A percentile compares a stretch with the other conserved stretches of the same genome.
These are phyloP conservation scores for Teratosphaeria viscida DNA, from an alignment of 2,329 filamentous ascomycete genomes.

Conservation along the genomic window DNA sequence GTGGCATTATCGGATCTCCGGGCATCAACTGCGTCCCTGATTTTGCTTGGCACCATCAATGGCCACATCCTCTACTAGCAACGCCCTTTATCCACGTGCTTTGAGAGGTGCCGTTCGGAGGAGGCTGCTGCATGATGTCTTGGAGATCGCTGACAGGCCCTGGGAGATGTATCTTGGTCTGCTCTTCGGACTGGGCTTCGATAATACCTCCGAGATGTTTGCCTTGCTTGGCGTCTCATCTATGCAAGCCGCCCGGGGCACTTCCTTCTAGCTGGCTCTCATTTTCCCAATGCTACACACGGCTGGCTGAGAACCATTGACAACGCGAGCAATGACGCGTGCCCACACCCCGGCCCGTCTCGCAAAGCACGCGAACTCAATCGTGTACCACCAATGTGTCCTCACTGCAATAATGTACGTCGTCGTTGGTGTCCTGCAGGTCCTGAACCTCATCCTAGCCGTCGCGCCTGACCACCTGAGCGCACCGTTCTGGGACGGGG, in stretches of 20 bases:
- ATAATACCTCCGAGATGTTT: slow-evolving; percentile 79
- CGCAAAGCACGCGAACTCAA: slow-evolving; percentile 72
- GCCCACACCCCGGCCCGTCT: slow-evolving; percentile 75
- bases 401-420: slow-evolving; percentile 69
- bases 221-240: slow-evolving; percentile 83
- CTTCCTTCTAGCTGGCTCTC: slow-evolving; percentile 85
- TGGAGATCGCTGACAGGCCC: slow-evolving; percentile 59
- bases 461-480: slow-evolving; percentile 52
- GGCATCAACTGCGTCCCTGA: slow-evolving; percentile 72
- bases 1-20: slow-evolving; percentile 80
- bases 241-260: slow-evolving; percentile 75
- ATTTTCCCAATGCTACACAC: slow-evolving; percentile 89
- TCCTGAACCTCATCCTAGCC: slow-evolving; percentile 68
- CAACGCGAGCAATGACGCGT: slow-evolving; percentile 84
- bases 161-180: slow-evolving; percentile 98
- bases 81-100: slow-evolving; percentile 28
- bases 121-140: slow-evolving; percentile 70
- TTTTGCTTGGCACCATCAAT: slow-evolving; percentile 75
- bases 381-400: slow-evolving; percentile 87
- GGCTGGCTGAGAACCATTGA: slow-evolving; percentile 80
- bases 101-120: slow-evolving; percentile 57
- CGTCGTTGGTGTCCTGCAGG: slow-evolving; percentile 70
- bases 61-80: slow-evolving; percentile 67
- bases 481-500: slow-evolving; percentile 80
- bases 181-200: slow-evolving; percentile 81